phyloP scores from a whole-genome alignment of 305 asterid genomes.

The Plantago lanceolata region DNA sequence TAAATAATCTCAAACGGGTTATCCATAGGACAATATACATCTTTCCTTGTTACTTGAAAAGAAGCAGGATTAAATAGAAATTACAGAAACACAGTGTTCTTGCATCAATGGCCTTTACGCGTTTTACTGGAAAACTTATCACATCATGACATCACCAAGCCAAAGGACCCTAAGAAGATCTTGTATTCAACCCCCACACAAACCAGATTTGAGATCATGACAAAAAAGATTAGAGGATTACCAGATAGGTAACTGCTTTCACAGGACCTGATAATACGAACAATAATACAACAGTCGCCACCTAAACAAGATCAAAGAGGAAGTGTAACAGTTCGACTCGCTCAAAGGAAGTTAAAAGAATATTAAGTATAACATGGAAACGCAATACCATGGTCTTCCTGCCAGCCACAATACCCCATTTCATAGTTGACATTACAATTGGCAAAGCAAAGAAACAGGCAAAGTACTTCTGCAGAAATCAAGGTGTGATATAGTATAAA shows the following conservation, averaged over 20 bases:
- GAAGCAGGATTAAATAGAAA: not conserved
- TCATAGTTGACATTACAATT: constrained; percentile 79
- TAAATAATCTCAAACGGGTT: not conserved
- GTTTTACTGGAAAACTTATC: too few species aligned
- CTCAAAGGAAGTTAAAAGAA: not conserved
- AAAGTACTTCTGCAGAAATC: constrained; percentile 69
- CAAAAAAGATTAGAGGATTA: constrained; percentile 29
- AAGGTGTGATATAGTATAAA: constrained; percentile 8
- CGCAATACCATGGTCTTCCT: constrained; percentile 82
- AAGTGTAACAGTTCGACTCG: constrained; percentile 11
- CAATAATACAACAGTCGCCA: constrained; percentile 73
- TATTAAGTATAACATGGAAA: not conserved
- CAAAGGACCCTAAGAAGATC: not conserved
- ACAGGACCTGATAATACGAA: constrained; percentile 92
- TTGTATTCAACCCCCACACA: not conserved
- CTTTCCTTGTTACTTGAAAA: not conserved
- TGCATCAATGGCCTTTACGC: not conserved
- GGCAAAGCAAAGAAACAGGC: constrained; percentile 93
- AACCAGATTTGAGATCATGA: not conserved
- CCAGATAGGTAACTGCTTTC: constrained; percentile 86
- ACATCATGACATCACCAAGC: not conserved
- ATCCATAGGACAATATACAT: not conserved
- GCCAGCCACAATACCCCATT: constrained; percentile 92
- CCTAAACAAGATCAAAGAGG: constrained; percentile 41
- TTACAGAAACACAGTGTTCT: not conserved